phyloP scores from a whole-genome alignment of 169 alveolate species.

The Cytauxzoon felis region DNA sequence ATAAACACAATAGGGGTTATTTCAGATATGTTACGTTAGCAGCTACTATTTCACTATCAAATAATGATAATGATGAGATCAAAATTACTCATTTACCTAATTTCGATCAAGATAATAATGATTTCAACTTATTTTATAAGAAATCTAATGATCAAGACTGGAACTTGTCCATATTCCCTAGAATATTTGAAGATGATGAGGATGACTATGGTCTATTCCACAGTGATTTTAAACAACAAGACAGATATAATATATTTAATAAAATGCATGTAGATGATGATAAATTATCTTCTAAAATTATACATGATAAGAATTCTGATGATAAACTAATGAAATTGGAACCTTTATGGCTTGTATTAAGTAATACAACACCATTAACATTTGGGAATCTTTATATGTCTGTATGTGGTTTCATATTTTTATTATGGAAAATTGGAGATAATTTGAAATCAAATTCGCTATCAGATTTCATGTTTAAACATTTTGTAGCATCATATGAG shows the following conservation, averaged over 20 bases:
- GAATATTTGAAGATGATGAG: neutral
- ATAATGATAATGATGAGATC: no score
- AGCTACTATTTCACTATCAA: no score
- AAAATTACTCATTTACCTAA: no score
- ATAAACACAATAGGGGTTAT: no score
- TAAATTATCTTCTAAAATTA: neutral
- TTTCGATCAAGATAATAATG: no score
- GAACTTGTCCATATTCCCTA: neutral
- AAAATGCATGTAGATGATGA: neutral
- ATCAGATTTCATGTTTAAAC: slow-evolving; percentile 61
- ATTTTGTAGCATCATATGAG: slow-evolving; percentile 68
- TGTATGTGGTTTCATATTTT: slow-evolving; percentile 61
- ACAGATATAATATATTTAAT: neutral
- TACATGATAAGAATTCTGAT: no score
- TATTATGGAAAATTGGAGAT: slow-evolving; percentile 66
- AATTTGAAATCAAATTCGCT: slow-evolving; percentile 39
- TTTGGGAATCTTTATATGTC: slow-evolving; percentile 55
- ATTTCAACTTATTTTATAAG: no score
- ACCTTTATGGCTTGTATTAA: slow-evolving; percentile 11
- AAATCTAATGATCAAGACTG: neutral
- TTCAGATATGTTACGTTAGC: no score
- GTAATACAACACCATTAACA: slow-evolving; percentile 8
- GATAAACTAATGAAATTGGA: neutral
- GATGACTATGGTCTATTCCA: neutral
- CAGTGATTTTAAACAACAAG: neutral